Base-by-base conservation (phyloP, 352 stramenopile genomes). In the Pythium volutum region DNA sequence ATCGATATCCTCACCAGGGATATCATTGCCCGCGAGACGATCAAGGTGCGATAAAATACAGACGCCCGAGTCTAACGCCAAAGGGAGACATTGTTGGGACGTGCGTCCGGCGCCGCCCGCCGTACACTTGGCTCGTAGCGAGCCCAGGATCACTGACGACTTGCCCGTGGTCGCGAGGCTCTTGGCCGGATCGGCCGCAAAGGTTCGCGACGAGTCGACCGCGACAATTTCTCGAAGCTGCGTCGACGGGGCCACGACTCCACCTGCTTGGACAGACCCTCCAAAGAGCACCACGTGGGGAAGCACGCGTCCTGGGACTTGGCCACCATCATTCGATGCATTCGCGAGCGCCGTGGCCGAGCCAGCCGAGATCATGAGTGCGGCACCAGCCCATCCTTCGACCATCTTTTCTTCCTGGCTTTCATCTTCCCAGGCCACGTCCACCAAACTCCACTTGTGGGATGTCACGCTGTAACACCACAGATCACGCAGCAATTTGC, bases 1-100 rank as follows among this genome's bases (percentile, higher is more conserved):
- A 33, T 93, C 84, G 3, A 62, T 69, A 31, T 95, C 86, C 62
- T 93, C 82, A 18, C 56, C 55, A n/a, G 83, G 84, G 26, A 89
- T 77, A 39, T 93, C 79, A 34, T 82, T 89, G 22, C 84, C 84
- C 50, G 81, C 75, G 5, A 96, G 74, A 14, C 87, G 74, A 59
- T 96, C 84, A 20, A 96, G 56, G 55, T 96, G 84, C 26, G 84
- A 77, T 5, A 96, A 51, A 42, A 96, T 58, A 33, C 84, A 96
- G 39, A 91, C 77, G 8, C 72, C 81, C 0, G 81, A 84, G 60
- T 94, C 83, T 2, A 81, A 38, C 6, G 81, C 61, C 29, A 85
- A 64, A 22, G 69, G 64, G 0, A 74, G 34, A 55, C 83, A 93
- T 26, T 84, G 73, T 48, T 86, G 73, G 26, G n/a, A 64, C 22